phyloP scores from a whole-genome alignment of 345 rosid species.

The Eucalyptus marginata region DNA sequence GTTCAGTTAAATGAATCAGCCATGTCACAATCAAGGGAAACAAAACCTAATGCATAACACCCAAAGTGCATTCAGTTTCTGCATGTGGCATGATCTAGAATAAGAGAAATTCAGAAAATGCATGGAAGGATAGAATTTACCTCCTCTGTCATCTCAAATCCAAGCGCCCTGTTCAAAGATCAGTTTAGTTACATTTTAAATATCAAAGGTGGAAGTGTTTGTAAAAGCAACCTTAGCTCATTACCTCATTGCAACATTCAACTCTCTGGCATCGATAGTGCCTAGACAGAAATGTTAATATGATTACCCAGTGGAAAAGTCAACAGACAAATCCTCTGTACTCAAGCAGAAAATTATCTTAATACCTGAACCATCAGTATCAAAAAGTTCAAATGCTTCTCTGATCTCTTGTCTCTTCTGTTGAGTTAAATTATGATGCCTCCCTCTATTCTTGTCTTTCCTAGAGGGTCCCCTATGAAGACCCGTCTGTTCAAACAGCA shows the following conservation, averaged over 20 bases:
- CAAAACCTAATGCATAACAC: background rate
- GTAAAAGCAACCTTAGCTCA: background rate
- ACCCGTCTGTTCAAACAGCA: constrained; percentile 19
- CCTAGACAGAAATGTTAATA: constrained; percentile 24
- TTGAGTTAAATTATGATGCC: constrained; percentile 54
- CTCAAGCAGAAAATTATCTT: background rate
- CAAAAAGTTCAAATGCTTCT: constrained; percentile 93
- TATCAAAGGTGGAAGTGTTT: background rate
- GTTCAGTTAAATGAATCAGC: background rate
- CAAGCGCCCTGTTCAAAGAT: constrained; percentile 74
- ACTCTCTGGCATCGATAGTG: constrained; percentile 94
- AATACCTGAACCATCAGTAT: constrained; percentile 88
- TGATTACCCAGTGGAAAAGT: background rate
- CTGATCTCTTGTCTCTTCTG: constrained; percentile 85
- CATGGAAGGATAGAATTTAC: constrained; percentile 12
- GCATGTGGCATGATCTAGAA: background rate
- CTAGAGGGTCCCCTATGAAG: constrained; percentile 40
- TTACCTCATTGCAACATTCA: constrained; percentile 97
- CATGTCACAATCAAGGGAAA: background rate
- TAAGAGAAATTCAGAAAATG: background rate
- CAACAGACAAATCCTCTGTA: background rate
- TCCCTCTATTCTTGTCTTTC: constrained; percentile 59
- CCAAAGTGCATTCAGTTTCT: background rate
- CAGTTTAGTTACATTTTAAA: background rate
- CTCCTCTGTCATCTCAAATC: constrained; percentile 94